These are phyloP conservation scores for Gynostemma pentaphyllum DNA, from an alignment of 306 rosid genomes.

Conservation along the genomic window DNA sequence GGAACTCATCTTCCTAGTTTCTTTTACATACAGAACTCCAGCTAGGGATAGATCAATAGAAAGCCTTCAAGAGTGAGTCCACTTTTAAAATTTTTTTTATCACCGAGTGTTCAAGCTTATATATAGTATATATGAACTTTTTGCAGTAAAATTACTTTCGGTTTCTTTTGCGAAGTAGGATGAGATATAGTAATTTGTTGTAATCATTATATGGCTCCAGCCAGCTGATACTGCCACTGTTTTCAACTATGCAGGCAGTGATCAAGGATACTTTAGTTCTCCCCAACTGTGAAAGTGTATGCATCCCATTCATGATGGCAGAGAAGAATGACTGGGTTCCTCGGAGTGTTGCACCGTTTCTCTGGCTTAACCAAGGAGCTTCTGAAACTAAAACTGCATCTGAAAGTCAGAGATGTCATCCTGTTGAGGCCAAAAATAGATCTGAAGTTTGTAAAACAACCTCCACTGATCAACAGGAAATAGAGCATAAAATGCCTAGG, in stretches of 20 bases:
- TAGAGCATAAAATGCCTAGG: slow-evolving; percentile 15
- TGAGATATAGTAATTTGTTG: neutral
- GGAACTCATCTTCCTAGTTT: too few relatives aligned
- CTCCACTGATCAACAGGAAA: slow-evolving; percentile 23
- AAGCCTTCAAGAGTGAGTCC: too few relatives aligned
- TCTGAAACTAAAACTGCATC: slow-evolving; percentile 23
- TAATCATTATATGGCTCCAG: neutral
- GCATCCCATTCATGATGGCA: slow-evolving; percentile 79
- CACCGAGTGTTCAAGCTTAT: neutral
- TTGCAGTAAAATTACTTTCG: neutral
- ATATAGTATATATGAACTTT: neutral
- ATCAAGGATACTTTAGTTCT: slow-evolving; percentile 65
- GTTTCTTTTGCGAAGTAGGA: neutral
- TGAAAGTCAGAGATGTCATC: slow-evolving; percentile 25
- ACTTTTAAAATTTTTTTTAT: too few relatives aligned
- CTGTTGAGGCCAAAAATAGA: slow-evolving; percentile 21
- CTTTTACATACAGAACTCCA: too few relatives aligned
- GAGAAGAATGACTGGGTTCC: slow-evolving; percentile 90
- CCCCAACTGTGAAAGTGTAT: slow-evolving; percentile 62
- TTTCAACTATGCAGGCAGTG: slow-evolving; percentile 45
- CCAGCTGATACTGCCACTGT: slow-evolving; percentile 15
- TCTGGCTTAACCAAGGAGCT: slow-evolving; percentile 62
- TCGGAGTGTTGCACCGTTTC: slow-evolving; percentile 56
- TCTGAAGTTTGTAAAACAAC: slow-evolving; percentile 26
- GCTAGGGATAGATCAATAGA: too few relatives aligned